Percentiles rank a stretch among this genome's conserved stretches.
Conservation (phyloP, 2,329 filamentous ascomycete genomes). For the Arthroderma sp. region DNA sequence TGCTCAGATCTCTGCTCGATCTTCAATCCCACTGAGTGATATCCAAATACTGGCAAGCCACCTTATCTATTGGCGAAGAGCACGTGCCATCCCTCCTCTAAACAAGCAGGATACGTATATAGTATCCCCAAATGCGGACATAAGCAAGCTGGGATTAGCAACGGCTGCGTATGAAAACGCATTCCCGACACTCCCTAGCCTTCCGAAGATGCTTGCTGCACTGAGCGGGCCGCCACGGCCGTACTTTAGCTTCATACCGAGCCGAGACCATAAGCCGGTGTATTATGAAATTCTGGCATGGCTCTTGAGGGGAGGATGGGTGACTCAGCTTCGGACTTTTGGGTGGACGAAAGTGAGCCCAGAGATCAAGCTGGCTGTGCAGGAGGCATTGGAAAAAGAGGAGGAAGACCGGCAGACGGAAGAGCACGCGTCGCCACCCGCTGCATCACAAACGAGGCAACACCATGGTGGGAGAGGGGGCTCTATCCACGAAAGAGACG, state of each 20-base stretch:
- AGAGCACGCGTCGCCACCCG: not conserved
- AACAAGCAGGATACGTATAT: slow-evolving; percentile 85
- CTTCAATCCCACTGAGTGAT: slow-evolving; percentile 60
- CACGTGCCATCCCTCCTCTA: slow-evolving; percentile 78
- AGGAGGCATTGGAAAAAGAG: slow-evolving; percentile 55
- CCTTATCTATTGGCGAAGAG: slow-evolving; percentile 90
- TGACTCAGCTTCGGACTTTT: slow-evolving; percentile 83
- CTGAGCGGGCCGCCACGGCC: slow-evolving; percentile 68
- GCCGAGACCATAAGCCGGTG: slow-evolving; percentile 69
- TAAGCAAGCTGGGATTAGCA: slow-evolving; percentile 55
- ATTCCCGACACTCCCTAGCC: slow-evolving; percentile 70
- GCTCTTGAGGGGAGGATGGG: slow-evolving; percentile 85
- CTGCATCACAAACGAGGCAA: not conserved
- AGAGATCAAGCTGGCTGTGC: slow-evolving; percentile 69
- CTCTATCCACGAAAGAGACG: slow-evolving; percentile 10
- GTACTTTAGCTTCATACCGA: slow-evolving; percentile 74
- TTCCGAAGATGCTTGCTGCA: slow-evolving; percentile 76
- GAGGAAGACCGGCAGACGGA: slow-evolving; percentile 40
- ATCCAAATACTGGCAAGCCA: slow-evolving; percentile 82
- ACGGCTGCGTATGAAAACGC: slow-evolving; percentile 58
- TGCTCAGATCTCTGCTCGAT: slow-evolving; percentile 50
- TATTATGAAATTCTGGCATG: slow-evolving; percentile 90
- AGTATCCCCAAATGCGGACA: slow-evolving; percentile 77
- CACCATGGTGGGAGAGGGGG: slow-evolving; percentile 7
- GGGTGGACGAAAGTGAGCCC: slow-evolving; percentile 75